Conservation (phyloP, 2,329 filamentous ascomycete genomes). For the Penicillium aurantiogriseum region DNA sequence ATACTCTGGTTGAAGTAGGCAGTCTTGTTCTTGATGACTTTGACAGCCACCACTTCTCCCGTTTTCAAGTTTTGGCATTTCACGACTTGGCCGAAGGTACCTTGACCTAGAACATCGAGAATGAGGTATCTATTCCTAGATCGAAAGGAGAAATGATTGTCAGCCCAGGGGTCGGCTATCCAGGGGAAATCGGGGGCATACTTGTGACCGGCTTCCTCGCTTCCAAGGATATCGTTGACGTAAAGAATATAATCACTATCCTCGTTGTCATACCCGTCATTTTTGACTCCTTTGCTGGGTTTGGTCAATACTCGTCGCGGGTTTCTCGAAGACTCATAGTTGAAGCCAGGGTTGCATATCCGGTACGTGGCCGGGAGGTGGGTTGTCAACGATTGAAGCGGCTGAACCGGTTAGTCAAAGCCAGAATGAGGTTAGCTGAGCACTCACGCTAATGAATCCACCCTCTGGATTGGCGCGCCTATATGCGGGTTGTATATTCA, state of each 20-base stretch:
- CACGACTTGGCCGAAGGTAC: constrained; percentile 97
- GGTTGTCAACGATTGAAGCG: constrained; percentile 89
- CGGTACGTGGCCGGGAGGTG: constrained; percentile 94
- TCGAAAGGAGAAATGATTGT: background rate
- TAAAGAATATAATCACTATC: constrained; percentile 99
- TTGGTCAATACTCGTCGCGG: constrained; percentile 94
- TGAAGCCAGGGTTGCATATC: constrained; percentile 96
- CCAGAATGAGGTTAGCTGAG: background rate
- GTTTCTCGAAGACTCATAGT: constrained; percentile 97
- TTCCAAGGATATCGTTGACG: constrained; percentile 96
- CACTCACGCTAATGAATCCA: constrained; percentile 89
- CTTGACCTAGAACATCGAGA: constrained; percentile 92
- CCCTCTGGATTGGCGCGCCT: constrained; percentile 93
- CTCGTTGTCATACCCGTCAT: constrained; percentile 98
- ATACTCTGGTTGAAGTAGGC: constrained; percentile 99
- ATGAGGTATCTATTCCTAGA: constrained; percentile 89
- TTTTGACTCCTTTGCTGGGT: constrained; percentile 97
- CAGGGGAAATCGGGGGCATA: constrained; percentile 44
- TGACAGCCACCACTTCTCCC: constrained; percentile 96
- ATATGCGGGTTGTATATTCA: constrained; percentile 85
- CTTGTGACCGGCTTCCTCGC: constrained; percentile 98
- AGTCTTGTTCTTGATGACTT: constrained; percentile 98
- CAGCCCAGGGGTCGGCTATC: constrained; percentile 12
- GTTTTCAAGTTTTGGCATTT: constrained; percentile 99
- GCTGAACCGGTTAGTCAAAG: constrained; percentile 53